Base-by-base conservation (phyloP, 306 rosid genomes). In the Castanospermum australe region DNA sequence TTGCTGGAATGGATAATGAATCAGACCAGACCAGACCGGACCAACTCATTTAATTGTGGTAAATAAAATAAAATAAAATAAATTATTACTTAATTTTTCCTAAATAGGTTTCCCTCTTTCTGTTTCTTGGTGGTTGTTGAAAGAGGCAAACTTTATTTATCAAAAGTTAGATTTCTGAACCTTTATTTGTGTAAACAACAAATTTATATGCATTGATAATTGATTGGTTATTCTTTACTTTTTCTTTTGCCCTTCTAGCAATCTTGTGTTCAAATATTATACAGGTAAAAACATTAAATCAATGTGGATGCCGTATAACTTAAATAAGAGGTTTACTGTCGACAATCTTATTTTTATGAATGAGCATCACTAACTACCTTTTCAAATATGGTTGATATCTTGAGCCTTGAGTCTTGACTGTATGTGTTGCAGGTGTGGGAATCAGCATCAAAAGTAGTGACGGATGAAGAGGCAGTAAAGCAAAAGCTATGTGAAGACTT, bases 401-500 rank as follows among this genome's bases (percentile, higher is more conserved):
- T n/a, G n/a, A n/a, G n/a, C n/a, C n/a, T n/a, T n/a, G n/a, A n/a
- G n/a, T n/a, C n/a, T n/a, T 80, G 18, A 77, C 52, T 78, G 64
- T 12, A 38, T 71, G 75, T 66, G 41, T 45, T 71, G 67, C 73
- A 91, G 99, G 90, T 2, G 4, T 92, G 93, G 97, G 99, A 94
- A 84, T 84, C 84, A 76, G 95, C 97, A 13, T 66, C 79, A 18
- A 75, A 91, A 82, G 89, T 36, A 28, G 97, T 92, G 81, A 85
- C 57, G 82, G 93, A 92, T 9, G 99, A 92, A 87, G 99, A 94
- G 83, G 89, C 86, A 45, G 20, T 72, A 33, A 94, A 94, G 90
- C 89, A 94, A 85, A 91, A 84, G 84, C 88, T 94, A 13, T 94
- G 97, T 84, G 93, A 94, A 76, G 99, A 92, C 81, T 85, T 94